Conservation (phyloP, 306 rosid species). For the Glycine tomentella region DNA sequence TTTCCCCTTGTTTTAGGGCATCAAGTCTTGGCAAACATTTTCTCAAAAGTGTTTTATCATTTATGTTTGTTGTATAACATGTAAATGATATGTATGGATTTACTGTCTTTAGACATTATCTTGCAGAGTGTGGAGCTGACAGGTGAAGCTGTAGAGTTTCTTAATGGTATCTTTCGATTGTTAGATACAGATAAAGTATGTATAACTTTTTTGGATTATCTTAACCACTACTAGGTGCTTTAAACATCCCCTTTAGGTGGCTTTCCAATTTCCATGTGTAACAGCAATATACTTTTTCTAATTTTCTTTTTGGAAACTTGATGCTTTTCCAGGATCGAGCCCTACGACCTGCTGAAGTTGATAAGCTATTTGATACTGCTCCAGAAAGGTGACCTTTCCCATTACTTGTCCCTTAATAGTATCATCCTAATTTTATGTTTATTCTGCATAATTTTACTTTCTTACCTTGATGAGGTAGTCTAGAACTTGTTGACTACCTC, state of each 20-base stretch:
- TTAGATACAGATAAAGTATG: slow-evolving; percentile 81
- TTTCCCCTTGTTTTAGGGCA: slow-evolving; percentile 30
- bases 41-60: slow-evolving; percentile 14
- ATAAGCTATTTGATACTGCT: slow-evolving; percentile 80
- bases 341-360: slow-evolving; percentile 72
- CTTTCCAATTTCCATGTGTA: slow-evolving; percentile 23
- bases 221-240: slow-evolving; percentile 34
- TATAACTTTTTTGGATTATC: slow-evolving; percentile 34
- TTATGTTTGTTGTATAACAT: slow-evolving; percentile 21
- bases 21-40: slow-evolving; percentile 14
- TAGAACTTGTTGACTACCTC: slow-evolving; percentile 21
- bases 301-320: slow-evolving; percentile 48
- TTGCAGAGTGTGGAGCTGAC: slow-evolving; percentile 90
- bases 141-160: slow-evolving; percentile 76
- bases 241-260: slow-evolving; percentile 31
- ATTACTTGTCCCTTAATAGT: background rate
- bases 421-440: background rate
- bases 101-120: slow-evolving; percentile 45
- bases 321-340: slow-evolving; percentile 72
- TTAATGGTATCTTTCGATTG: slow-evolving; percentile 75
- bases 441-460: slow-evolving; percentile 20
- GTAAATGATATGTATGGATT: slow-evolving; percentile 24
- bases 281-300: slow-evolving; percentile 31
- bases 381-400: slow-evolving; percentile 75
- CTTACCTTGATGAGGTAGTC: slow-evolving; percentile 24